A percentile compares a stretch with the other conserved stretches of the same genome.
Evolutionary conservation across 345 rosid genomes (phyloP).

Genomic region (Syzygium aromaticum): DNA sequence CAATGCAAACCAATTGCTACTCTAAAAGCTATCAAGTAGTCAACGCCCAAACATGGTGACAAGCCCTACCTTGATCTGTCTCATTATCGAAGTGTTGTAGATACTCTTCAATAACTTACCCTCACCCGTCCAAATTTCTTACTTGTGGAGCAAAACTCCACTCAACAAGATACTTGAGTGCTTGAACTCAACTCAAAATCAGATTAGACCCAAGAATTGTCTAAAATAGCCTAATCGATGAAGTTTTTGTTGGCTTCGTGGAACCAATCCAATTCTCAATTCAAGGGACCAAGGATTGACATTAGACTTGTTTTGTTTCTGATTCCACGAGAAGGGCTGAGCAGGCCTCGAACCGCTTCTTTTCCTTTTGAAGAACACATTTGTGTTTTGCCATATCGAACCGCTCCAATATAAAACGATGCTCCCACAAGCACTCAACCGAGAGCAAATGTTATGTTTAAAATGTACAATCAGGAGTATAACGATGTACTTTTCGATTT

Average conservation of each 20-base stretch:
- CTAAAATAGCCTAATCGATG: not conserved
- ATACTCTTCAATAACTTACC: no score
- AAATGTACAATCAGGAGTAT: not conserved
- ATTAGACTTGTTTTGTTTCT: not conserved
- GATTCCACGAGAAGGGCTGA: not conserved
- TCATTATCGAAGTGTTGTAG: no score
- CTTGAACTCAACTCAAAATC: not conserved
- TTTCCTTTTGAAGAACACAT: not conserved
- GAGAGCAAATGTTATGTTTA: not conserved
- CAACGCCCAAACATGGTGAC: no score
- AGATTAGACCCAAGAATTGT: not conserved
- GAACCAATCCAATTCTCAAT: not conserved
- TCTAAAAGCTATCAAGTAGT: no score
- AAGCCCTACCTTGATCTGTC: no score
- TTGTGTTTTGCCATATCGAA: not conserved
- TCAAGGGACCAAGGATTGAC: not conserved
- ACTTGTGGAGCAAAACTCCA: not conserved
- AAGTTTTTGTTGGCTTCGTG: not conserved
- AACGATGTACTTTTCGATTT: not conserved
- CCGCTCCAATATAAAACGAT: not conserved
- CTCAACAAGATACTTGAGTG: not conserved
- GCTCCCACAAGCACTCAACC: not conserved
- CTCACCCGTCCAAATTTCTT: not conserved
- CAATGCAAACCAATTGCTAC: no score
- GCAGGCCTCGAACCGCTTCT: not conserved